Evolutionary conservation across 768 basidiomycete species (phyloP), one percentile per base, ranked within the genome.

Genomic region (Phlebiopsis flavidoalba): DNA sequence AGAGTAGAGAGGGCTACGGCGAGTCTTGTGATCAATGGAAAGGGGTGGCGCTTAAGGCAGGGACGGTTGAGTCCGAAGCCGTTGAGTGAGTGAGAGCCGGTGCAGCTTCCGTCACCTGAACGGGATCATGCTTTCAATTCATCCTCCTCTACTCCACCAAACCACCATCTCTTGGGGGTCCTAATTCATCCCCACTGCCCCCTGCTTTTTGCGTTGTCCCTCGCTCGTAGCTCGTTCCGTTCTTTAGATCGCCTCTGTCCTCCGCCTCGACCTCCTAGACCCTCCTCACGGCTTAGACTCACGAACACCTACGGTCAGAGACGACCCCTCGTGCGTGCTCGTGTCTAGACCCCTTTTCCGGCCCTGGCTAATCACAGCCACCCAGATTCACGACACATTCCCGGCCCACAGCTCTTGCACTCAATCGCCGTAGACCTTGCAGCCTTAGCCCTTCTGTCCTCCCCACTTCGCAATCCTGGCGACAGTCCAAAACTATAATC

Each of bases 401-500:
- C 62, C 64, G 66, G 63, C 63, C 49, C 36, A 10, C 53, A 49
- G 52, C 59, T 55, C 40, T 10, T 56, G 62, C 60, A 48, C 58
- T 61, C 64, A 64, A 46, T 65, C 59, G 53, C 64, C 65, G 57
- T 61, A 65, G 63, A 60, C 60, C 62, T 53, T 33, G 55, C 24
- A 24, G 26, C 57, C n/a, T 59, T 57, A 57, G n/a, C n/a, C 53
- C 56, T 50, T 58, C 6, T 19, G 24, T 52, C 58, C 17, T 24
- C 62, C 47, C 60, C 59, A 59, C 58, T 47, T 48, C 63, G 68
- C 62, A 26, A 43, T 12, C 40, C 66, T 68, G 67, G 69, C 70
- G 54, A 67, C 70, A 36, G 61, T 66, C 21, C 71, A 68, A 49
- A 72, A 66, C 59, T 64, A 64, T 62, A 53, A 68, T 36, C 68